These are phyloP conservation scores for Pseudogymnoascus sp. DNA, from an alignment of 2,329 filamentous ascomycete species.

Conservation along the genomic window DNA sequence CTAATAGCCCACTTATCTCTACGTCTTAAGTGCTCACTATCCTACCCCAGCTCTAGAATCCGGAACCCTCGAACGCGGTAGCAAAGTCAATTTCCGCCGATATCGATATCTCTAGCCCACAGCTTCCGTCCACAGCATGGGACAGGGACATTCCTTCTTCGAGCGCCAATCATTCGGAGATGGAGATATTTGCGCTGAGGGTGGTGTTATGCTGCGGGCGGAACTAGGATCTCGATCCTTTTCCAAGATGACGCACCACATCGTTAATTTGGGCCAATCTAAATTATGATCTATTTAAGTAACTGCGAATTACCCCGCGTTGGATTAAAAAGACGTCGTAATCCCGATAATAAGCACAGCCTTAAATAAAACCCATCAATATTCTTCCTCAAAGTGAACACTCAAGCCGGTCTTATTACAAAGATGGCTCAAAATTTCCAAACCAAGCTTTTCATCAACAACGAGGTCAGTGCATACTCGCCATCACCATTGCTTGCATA, in stretches of 20 bases:
- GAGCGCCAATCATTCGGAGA: neutral
- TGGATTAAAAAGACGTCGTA: neutral
- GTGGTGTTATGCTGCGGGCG: too few species aligned
- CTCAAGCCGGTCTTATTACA: neutral
- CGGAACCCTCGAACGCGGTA: neutral
- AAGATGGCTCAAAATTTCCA: neutral
- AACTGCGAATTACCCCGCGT: neutral
- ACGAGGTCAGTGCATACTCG: conserved; percentile 27
- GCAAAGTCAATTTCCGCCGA: neutral
- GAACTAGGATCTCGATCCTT: neutral
- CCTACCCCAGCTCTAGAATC: neutral
- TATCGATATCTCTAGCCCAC: neutral
- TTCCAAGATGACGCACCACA: neutral
- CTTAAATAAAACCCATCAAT: neutral
- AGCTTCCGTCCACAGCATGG: neutral
- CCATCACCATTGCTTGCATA: neutral
- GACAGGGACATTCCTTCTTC: neutral
- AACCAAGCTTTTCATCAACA: conserved; percentile 40
- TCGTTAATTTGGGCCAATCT: neutral
- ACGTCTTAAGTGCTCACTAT: neutral
- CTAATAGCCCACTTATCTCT: neutral
- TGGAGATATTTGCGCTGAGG: too few species aligned
- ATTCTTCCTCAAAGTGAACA: neutral
- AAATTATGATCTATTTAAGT: neutral
- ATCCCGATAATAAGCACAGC: neutral